Evolutionary conservation across 2,329 filamentous ascomycete species (phyloP).

Genomic region (Pseudomassariella vexata): DNA sequence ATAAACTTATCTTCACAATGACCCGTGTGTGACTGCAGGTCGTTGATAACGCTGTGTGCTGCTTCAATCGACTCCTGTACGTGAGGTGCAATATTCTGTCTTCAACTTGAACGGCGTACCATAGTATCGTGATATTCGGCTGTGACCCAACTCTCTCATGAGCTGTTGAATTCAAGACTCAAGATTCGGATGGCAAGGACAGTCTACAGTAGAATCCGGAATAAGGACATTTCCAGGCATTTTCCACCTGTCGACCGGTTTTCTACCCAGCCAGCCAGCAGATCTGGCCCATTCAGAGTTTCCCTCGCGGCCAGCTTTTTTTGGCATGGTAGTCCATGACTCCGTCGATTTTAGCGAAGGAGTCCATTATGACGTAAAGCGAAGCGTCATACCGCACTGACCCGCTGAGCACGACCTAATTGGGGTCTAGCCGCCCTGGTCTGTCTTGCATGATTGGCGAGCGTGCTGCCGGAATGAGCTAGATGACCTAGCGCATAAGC

Average conservation of each 20-base stretch:
- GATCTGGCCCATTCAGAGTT: not conserved
- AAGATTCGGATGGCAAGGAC: not conserved
- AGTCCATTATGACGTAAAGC: constrained; percentile 5
- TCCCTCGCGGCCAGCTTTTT: not conserved
- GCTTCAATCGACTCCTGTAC: no score
- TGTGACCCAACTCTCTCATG: not conserved
- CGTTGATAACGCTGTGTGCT: no score
- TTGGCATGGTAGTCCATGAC: constrained; percentile 3
- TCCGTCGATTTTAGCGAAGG: constrained; percentile 2
- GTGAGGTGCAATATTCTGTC: no score
- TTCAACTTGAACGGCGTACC: no score
- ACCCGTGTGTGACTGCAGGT: no score
- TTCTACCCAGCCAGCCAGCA: not conserved
- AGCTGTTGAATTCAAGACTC: not conserved
- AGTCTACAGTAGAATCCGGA: not conserved
- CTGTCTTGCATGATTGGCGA: no score
- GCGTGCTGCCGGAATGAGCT: no score
- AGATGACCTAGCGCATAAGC: no score
- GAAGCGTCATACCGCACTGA: constrained; percentile 5
- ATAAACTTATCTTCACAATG: no score
- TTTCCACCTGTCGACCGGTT: not conserved
- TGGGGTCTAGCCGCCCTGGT: no score
- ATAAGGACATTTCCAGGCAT: not conserved
- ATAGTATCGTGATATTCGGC: no score
- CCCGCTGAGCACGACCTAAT: no score